phyloP scores from a whole-genome alignment of 2,329 filamentous ascomycete genomes.

The Aspergillus thermomutatus region DNA sequence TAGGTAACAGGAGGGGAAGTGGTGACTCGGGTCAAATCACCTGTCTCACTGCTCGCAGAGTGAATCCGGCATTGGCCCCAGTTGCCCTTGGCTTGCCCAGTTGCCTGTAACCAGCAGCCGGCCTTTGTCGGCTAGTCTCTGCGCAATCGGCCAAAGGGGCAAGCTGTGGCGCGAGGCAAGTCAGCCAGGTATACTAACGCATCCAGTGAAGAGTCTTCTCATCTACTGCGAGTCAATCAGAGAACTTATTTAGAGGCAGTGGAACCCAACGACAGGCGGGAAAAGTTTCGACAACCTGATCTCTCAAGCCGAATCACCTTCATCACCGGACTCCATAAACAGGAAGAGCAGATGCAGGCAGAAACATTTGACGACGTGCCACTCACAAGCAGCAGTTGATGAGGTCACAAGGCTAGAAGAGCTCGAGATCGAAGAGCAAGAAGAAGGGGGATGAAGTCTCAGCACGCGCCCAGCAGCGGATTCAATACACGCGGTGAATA shows the following conservation, averaged over 20 bases:
- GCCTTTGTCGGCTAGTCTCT: neutral
- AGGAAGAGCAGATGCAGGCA: neutral
- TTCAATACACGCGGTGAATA: constrained; percentile 12
- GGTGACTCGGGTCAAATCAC: neutral
- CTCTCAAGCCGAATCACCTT: neutral
- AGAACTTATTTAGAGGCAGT: constrained; percentile 5
- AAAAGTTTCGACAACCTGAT: neutral
- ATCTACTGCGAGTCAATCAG: constrained; percentile 6
- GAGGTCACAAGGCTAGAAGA: constrained; percentile 7
- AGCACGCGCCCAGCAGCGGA: constrained; percentile 18
- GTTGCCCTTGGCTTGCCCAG: neutral
- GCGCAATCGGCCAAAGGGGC: neutral
- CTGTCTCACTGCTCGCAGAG: constrained; percentile 3
- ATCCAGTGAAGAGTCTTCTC: constrained; percentile 5
- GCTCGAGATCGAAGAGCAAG: neutral
- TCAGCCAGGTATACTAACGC: neutral
- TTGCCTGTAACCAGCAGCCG: neutral
- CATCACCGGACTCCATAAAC: neutral
- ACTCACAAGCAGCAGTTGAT: constrained; percentile 7
- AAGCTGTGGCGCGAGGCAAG: neutral
- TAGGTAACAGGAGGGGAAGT: neutral
- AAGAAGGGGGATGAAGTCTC: constrained; percentile 12
- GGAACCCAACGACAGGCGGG: constrained; percentile 2
- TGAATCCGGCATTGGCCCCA: constrained; percentile 1
- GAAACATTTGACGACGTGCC: neutral